phyloP scores from a whole-genome alignment of 331 rosid species.

The Dryas integrifolia region DNA sequence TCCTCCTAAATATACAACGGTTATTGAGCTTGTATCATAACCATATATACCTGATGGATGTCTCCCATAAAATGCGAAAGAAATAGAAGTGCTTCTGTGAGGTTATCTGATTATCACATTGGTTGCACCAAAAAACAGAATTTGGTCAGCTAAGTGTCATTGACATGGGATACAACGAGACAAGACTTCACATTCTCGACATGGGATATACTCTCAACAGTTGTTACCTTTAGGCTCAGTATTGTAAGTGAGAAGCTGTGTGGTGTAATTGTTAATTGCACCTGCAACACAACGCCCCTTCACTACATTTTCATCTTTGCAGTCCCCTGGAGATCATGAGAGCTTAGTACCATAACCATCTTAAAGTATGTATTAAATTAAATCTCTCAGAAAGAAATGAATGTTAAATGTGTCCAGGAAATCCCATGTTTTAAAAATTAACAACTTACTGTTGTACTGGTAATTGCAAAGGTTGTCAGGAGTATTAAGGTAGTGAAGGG shows the following conservation, averaged over 20 bases:
- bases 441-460: conserved; percentile 43
- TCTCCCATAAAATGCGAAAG: conserved; percentile 85
- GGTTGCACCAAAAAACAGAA: conserved; percentile 5
- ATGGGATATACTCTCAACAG: no score
- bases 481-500: conserved; percentile 75
- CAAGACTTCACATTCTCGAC: no score
- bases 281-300: conserved; percentile 70
- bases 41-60: conserved; percentile 64
- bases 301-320: conserved; percentile 54
- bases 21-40: background rate
- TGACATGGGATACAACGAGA: no score
- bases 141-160: background rate
- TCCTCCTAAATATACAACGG: no score
- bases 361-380: no score
- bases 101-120: conserved; percentile 52
- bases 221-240: conserved; percentile 40
- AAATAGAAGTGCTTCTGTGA: conserved; percentile 72
- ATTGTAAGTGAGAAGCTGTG: conserved; percentile 51
- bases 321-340: conserved; percentile 55
- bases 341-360: no score
- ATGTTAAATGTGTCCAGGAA: background rate
- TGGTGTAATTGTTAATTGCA: conserved; percentile 73
- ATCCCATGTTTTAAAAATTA: background rate
- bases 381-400: no score
- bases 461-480: conserved; percentile 63